Base-by-base conservation (phyloP, 148 eudicot species). In the Drosera capensis region DNA sequence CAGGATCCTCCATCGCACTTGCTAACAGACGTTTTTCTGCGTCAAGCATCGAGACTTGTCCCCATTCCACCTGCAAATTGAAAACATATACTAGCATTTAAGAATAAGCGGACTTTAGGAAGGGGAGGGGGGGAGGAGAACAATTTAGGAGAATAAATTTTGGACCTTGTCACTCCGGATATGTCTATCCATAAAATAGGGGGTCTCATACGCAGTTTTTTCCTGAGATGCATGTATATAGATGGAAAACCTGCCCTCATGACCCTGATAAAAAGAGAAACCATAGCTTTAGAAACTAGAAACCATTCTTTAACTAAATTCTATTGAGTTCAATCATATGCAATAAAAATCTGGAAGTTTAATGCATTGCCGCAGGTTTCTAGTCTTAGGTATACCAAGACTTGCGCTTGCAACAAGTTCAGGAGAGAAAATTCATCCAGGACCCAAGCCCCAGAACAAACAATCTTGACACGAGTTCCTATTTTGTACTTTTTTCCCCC, bases 1-100 rank as follows among this genome's bases (percentile, higher is more conserved):
- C 86, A 34, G 77, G 73, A 64, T 92, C 99, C 50, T 51, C 64
- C 18, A 92, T 71, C 51, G 99, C 99, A 77, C 85, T 65, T 43
- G 79, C 95, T 60, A 92, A 56, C 45, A 92, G 94, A 46, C 99
- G 73, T 57, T 69, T 75, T 66, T 92, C 99, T 44, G 99, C 95
- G 71, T 92, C 87, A 51, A 92, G 82, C 99, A 92, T 92, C 45
- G 99, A 92, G 45, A 92, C 78, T 55, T 68, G 72, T 40, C 99
- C 99, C 99, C 99, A 92, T 14, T 56, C 86, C 45, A 85, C 99
- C 95, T 90, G 80, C 67, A 52, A 39, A 38, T 23, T 43, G 44
- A 36, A 46, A 9, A 47, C 59, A 34, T 34, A 28, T 28, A 11
- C 38, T 11, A 34, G 2, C 38, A 34, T 34, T 34, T 34, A 34